Conservation (phyloP, 1,284 basidiomycete species). For the Peniophora sp. region DNA sequence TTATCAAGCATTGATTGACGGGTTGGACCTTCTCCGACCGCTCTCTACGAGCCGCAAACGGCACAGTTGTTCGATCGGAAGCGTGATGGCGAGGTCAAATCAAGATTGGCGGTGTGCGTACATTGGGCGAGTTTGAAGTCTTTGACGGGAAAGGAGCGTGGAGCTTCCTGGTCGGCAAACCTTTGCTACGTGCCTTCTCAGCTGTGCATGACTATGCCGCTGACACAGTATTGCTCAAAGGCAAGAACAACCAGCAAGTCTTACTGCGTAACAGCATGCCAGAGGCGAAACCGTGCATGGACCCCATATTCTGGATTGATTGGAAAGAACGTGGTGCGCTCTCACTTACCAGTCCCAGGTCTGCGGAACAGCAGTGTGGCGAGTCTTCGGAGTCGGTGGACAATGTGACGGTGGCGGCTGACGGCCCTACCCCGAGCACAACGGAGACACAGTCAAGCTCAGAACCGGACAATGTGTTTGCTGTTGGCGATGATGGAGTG, state of each 20-base stretch:
- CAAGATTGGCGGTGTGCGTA: conserved; percentile 4
- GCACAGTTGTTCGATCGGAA: not conserved
- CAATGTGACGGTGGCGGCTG: not conserved
- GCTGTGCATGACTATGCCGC: conserved; percentile 14
- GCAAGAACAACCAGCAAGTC: not conserved
- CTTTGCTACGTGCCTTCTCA: conserved; percentile 10
- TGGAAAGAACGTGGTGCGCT: not conserved
- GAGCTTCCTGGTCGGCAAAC: conserved; percentile 19
- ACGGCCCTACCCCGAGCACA: not conserved
- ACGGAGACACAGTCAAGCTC: not conserved
- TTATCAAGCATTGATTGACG: not conserved
- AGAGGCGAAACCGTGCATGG: not conserved
- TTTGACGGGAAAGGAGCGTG: conserved; percentile 17
- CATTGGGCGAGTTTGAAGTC: conserved; percentile 14
- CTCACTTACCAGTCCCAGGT: too few relatives aligned
- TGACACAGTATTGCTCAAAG: conserved; percentile 8
- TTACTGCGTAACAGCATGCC: not conserved
- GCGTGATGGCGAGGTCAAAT: not conserved
- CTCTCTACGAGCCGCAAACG: not conserved
- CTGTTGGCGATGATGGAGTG: not conserved
- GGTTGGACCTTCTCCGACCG: not conserved
- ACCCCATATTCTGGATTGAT: not conserved
- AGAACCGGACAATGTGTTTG: not conserved
- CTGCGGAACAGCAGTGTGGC: too few relatives aligned
- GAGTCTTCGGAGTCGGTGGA: not conserved